Conservation (phyloP, 2,329 filamentous ascomycete species). For the Microdochium paspali region DNA sequence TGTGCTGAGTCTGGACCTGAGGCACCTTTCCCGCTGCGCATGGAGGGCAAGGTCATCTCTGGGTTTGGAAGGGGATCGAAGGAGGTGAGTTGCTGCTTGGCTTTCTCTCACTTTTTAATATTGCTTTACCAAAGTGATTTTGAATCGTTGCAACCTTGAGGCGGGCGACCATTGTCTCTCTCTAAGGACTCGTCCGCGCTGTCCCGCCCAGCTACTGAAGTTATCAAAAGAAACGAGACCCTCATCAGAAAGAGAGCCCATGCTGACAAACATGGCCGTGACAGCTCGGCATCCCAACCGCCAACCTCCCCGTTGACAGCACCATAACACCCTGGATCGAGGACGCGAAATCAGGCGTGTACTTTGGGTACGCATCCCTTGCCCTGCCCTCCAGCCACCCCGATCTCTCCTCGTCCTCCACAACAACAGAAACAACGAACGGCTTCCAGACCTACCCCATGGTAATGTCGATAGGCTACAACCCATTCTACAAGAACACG, state of each 20-base stretch:
- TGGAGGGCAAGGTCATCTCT: conserved; percentile 81
- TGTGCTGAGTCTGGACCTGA: conserved; percentile 67
- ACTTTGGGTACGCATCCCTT: conserved; percentile 85
- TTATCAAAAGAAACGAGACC: too few relatives aligned
- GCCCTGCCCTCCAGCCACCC: conserved; percentile 42
- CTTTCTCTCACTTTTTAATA: not conserved
- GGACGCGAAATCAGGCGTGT: conserved; percentile 68
- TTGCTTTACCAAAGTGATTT: too few relatives aligned
- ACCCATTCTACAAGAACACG: conserved; percentile 93
- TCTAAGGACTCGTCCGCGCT: too few relatives aligned
- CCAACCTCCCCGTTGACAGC: conserved; percentile 74
- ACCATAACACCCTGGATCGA: conserved; percentile 50
- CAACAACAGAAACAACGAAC: conserved; percentile 6
- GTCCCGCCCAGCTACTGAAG: too few relatives aligned
- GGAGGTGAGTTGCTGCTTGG: conserved; percentile 47
- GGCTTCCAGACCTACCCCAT: conserved; percentile 59
- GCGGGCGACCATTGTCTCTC: too few relatives aligned
- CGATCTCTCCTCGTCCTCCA: conserved; percentile 18
- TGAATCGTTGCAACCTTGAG: too few relatives aligned
- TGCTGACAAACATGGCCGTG: not conserved
- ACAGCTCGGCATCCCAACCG: conserved; percentile 90
- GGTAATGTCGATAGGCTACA: conserved; percentile 93
- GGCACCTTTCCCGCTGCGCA: conserved; percentile 69
- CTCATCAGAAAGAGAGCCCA: too few relatives aligned
- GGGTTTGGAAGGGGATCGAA: conserved; percentile 92